These are phyloP conservation scores for Chaetomium fimeti DNA, from an alignment of 495 filamentous ascomycete species.

Conservation along the genomic window DNA sequence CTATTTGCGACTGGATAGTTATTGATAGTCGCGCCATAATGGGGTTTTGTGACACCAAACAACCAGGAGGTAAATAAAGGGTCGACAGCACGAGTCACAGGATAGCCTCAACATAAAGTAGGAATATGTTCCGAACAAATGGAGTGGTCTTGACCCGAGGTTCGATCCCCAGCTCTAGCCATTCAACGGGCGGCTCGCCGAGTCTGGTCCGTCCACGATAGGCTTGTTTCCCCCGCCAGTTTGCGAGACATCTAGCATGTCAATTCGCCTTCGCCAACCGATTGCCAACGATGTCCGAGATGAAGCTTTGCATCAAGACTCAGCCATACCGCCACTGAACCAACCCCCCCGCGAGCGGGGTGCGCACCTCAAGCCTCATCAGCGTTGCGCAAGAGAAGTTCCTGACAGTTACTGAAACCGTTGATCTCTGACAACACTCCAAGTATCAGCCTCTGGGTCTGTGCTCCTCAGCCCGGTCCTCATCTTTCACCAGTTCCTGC, in stretches of 20 bases:
- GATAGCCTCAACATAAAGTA: not conserved
- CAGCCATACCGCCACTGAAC: not conserved
- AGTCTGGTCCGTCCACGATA: not conserved
- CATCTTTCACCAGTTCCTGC: too few species aligned
- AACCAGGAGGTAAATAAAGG: not conserved
- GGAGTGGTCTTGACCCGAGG: not conserved
- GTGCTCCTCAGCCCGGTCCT: not conserved
- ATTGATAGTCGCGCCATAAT: too few species aligned
- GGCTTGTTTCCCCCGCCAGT: not conserved
- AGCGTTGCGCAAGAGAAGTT: not conserved
- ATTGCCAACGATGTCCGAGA: not conserved
- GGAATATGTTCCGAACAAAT: not conserved
- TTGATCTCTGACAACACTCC: not conserved
- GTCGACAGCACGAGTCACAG: not conserved
- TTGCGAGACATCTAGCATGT: not conserved
- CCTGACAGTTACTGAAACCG: constrained; percentile 7
- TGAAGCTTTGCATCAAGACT: not conserved
- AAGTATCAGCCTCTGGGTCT: not conserved
- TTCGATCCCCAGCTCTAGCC: not conserved
- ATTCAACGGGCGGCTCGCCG: not conserved
- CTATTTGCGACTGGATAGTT: not conserved
- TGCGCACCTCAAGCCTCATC: not conserved
- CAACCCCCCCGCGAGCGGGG: not conserved
- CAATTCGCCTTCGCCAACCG: not conserved
- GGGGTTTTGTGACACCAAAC: not conserved